These are phyloP conservation scores for Eucalyptus tenuipes DNA, from an alignment of 345 rosid species.

Conservation along the genomic window DNA sequence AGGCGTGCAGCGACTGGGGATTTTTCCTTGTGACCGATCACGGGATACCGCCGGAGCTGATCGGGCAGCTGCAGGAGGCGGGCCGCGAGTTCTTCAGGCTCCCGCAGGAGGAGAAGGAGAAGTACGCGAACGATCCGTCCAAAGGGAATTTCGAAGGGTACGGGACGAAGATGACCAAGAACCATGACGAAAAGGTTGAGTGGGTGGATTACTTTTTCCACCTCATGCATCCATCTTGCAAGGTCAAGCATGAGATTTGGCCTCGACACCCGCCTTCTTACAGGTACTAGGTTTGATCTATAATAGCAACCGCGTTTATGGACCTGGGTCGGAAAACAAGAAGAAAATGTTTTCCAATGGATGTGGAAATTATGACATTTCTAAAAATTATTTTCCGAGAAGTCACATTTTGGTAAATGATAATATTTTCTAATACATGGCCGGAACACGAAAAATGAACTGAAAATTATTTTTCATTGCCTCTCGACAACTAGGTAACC, in stretches of 20 bases:
- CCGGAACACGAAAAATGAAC: accelerated
- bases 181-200: constrained; percentile 25
- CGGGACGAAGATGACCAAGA: constrained; percentile 47
- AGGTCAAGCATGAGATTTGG: constrained; percentile 21
- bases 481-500: too few relatives aligned
- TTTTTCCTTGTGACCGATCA: constrained; percentile 23
- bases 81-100: constrained; percentile 32
- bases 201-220: constrained; percentile 49
- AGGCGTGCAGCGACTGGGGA: constrained; percentile 37
- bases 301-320: too few relatives aligned
- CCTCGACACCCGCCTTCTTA: constrained; percentile 26
- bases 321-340: too few relatives aligned
- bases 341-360: too few relatives aligned
- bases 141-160: constrained; percentile 36
- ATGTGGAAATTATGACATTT: accelerated
- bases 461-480: neutral
- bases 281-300: neutral
- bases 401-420: neutral
- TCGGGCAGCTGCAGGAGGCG: constrained; percentile 18
- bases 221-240: constrained; percentile 12
- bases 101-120: constrained; percentile 34
- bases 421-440: accelerated
- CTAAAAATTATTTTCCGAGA: too few relatives aligned
- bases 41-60: constrained; percentile 14
- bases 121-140: constrained; percentile 20